Conservation (phyloP, 2,329 filamentous ascomycete species). For the Scolecobasidium constrictum region DNA sequence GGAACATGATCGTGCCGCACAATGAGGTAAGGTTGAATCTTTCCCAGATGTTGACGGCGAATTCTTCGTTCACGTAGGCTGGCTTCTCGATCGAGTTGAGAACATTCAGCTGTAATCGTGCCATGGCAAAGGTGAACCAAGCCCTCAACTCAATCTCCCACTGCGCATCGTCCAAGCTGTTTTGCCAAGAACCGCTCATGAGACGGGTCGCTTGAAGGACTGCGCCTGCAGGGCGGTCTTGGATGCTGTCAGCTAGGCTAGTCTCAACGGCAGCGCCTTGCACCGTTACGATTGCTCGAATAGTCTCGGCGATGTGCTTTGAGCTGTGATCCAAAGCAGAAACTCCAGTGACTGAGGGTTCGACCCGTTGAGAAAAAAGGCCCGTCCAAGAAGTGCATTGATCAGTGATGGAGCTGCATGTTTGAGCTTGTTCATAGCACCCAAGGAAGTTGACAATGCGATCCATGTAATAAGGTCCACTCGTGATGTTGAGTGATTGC, state of each 20-base stretch:
- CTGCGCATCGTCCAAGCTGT: background rate
- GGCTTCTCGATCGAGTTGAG: slow-evolving; percentile 4
- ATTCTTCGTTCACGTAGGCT: background rate
- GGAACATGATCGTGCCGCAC: background rate
- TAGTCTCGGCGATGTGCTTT: background rate
- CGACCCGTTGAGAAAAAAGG: background rate
- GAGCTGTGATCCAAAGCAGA: background rate
- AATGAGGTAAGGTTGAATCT: background rate
- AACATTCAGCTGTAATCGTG: background rate
- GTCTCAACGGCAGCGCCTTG: background rate
- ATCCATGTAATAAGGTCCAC: background rate
- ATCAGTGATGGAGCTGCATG: background rate
- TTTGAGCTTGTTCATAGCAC: background rate
- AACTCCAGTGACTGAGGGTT: background rate
- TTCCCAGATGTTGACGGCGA: background rate
- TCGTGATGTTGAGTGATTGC: background rate
- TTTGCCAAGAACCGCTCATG: background rate
- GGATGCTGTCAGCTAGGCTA: background rate
- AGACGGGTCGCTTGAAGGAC: background rate
- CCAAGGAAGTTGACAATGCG: background rate
- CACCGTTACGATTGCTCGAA: background rate
- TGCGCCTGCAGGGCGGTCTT: background rate
- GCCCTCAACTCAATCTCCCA: background rate
- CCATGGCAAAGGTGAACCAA: background rate
- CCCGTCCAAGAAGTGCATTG: background rate